phyloP scores from a whole-genome alignment of 345 rosid genomes.

The Heritiera littoralis region DNA sequence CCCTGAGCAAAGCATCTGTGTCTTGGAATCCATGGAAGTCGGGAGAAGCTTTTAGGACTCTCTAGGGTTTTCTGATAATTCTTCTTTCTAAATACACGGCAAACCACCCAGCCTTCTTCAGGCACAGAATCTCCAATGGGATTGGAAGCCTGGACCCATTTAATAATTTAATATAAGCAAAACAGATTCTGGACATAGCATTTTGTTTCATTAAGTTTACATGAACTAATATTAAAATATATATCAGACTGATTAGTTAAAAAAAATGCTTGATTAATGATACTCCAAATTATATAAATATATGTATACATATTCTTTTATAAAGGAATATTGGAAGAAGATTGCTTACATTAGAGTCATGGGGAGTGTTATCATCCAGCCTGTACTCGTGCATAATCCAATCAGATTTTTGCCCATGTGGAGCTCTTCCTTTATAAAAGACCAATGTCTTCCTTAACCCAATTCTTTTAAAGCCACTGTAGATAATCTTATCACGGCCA shows the following conservation, averaged over 20 bases:
- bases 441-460: conserved; percentile 94
- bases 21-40: conserved; percentile 48
- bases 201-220: not conserved
- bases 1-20: conserved; percentile 38
- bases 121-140: conserved; percentile 47
- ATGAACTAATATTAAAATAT: not conserved
- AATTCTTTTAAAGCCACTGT: conserved; percentile 63
- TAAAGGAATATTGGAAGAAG: not conserved
- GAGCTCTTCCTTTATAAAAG: conserved; percentile 93
- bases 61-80: conserved; percentile 83
- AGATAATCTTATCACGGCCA: conserved; percentile 92
- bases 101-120: conserved; percentile 99
- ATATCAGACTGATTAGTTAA: not conserved
- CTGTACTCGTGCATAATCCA: conserved; percentile 99
- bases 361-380: conserved; percentile 61
- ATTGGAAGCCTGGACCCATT: conserved; percentile 34
- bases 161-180: not conserved
- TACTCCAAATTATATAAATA: not conserved
- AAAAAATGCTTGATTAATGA: not conserved
- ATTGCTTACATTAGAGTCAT: conserved; percentile 46
- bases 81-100: conserved; percentile 91
- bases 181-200: not conserved
- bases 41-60: conserved; percentile 60
- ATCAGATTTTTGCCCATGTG: conserved; percentile 93
- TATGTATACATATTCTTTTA: not conserved